Percentiles rank a stretch among this genome's conserved stretches.
Conservation (phyloP, 768 basidiomycete genomes). For the Lactifluus piperatus region DNA sequence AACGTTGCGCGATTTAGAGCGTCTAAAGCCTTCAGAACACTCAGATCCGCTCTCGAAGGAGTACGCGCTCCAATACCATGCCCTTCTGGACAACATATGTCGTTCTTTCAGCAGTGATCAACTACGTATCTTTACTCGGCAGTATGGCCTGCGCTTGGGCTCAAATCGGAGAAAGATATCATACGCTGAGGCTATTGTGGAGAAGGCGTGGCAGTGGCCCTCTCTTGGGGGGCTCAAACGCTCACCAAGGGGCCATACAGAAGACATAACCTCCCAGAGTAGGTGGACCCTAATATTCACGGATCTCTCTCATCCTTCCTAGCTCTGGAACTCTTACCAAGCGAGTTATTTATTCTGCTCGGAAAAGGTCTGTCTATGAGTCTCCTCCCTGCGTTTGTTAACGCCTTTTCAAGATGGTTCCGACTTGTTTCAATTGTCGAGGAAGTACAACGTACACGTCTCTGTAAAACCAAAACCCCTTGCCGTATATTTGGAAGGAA, state of each 20-base stretch:
- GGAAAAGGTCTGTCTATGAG: conserved; percentile 47
- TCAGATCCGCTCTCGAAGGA: conserved; percentile 33
- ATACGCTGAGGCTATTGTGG: conserved; percentile 46
- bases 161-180: conserved; percentile 30
- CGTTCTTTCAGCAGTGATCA: conserved; percentile 59
- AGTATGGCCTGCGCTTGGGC: conserved; percentile 35
- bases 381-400: conserved; percentile 2
- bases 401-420: conserved; percentile 43
- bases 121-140: conserved; percentile 42
- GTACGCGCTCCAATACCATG: conserved; percentile 47
- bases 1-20: conserved; percentile 54
- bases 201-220: conserved; percentile 63
- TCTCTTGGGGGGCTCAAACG: conserved; percentile 45
- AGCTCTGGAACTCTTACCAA: conserved; percentile 52
- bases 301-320: conserved; percentile 3
- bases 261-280: conserved; percentile 40
- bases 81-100: conserved; percentile 44
- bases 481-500: conserved; percentile 49
- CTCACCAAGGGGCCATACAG: conserved; percentile 41
- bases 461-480: conserved; percentile 50
- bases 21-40: conserved; percentile 37
- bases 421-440: conserved; percentile 51
- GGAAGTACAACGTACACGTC: conserved; percentile 51
- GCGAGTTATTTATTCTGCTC: conserved; percentile 59
- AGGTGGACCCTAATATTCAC: conserved; percentile 22